Percentiles rank a stretch among this genome's conserved stretches.
phyloP scores from a whole-genome alignment of 148 eudicot genomes.

The Rhododendron simsii region DNA sequence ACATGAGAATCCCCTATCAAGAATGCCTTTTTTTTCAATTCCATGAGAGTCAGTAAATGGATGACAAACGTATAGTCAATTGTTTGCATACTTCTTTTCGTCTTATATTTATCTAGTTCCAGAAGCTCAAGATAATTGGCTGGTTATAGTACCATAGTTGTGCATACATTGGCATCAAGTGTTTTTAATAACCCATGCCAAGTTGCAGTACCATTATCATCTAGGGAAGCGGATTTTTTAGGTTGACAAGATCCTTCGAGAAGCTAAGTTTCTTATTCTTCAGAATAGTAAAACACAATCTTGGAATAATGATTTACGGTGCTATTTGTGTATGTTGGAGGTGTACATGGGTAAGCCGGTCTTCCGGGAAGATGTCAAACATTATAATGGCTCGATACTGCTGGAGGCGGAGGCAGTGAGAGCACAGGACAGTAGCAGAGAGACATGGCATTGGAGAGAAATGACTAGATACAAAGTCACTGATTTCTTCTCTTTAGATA shows the following conservation, averaged over 20 bases:
- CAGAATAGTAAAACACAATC: not conserved
- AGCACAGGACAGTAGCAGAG: not conserved
- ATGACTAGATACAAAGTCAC: not conserved
- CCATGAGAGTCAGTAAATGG: not conserved
- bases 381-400: not conserved
- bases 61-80: not conserved
- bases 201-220: not conserved
- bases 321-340: not conserved
- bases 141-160: not conserved
- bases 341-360: not conserved
- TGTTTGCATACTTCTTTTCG: not conserved
- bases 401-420: not conserved
- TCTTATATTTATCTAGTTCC: not conserved
- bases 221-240: not conserved
- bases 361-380: not conserved
- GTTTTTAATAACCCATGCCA: not conserved
- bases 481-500: no score
- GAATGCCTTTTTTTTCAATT: not conserved
- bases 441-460: not conserved
- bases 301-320: not conserved
- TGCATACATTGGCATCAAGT: not conserved
- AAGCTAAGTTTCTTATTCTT: not conserved
- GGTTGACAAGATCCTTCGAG: not conserved
- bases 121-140: not conserved
- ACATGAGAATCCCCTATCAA: not conserved